phyloP scores from a whole-genome alignment of 2,329 filamentous ascomycete species.

The Exophiala spinifera region DNA sequence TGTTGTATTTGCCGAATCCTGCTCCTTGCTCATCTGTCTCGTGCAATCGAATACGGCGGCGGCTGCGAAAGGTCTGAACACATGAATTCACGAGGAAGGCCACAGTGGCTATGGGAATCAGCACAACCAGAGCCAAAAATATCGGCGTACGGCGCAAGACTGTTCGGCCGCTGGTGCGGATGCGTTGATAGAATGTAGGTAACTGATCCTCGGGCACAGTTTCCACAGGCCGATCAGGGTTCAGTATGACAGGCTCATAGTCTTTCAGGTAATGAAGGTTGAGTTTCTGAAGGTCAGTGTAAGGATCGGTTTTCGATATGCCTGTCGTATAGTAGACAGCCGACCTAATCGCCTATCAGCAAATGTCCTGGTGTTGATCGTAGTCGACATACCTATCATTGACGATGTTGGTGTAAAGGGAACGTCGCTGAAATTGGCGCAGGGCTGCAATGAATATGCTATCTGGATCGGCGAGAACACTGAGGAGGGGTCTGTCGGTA shows the following conservation, averaged over 20 bases:
- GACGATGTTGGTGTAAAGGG: slow-evolving; percentile 78
- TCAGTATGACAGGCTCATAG: slow-evolving; percentile 72
- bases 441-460: slow-evolving; percentile 84
- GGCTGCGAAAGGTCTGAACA: slow-evolving; percentile 72
- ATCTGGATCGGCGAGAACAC: slow-evolving; percentile 75
- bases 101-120: slow-evolving; percentile 69
- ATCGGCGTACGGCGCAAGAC: slow-evolving; percentile 59
- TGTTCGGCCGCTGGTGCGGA: slow-evolving; percentile 36
- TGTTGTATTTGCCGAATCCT: slow-evolving; percentile 66
- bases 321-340: slow-evolving; percentile 80
- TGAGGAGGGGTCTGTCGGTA: slow-evolving; percentile 74
- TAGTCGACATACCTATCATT: slow-evolving; percentile 59
- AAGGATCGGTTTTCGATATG: slow-evolving; percentile 76
- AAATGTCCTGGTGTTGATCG: too few species aligned
- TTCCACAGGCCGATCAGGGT: slow-evolving; percentile 61
- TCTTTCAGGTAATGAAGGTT: slow-evolving; percentile 71
- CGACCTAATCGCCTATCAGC: slow-evolving; percentile 42
- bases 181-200: slow-evolving; percentile 36
- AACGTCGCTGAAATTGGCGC: slow-evolving; percentile 69
- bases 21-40: slow-evolving; percentile 68
- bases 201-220: slow-evolving; percentile 40
- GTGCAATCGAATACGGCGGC: slow-evolving; percentile 71
- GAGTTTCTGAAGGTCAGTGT: slow-evolving; percentile 62
- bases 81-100: slow-evolving; percentile 72
- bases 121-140: slow-evolving; percentile 61